Evolutionary conservation across 73 alveolate species (phyloP), one percentile per base, ranked within the genome.

Genomic region (Paramecium pentaurelia): DNA sequence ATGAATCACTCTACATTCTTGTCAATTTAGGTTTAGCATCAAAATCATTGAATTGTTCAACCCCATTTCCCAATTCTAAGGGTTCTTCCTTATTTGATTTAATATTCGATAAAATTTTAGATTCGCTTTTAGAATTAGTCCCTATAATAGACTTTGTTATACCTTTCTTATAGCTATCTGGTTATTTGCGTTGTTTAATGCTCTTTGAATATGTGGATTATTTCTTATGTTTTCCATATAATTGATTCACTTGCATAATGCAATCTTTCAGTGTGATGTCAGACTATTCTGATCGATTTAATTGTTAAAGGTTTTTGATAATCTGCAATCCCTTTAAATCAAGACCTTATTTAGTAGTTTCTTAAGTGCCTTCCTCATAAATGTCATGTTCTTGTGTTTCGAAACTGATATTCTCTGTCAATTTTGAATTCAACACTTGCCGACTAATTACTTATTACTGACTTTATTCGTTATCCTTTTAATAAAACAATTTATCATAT

Each of bases 391-490:
- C 77, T 10, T 80, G 36, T 0, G 77, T 80, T 47, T 42, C 71
- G n/a, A 32, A 80, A 49, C 91, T 80, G 9, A 80, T 47, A 49
- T 45, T 25, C 10, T 22, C 58, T 45, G 91, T 80, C 58, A 45
- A 80, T 80, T 80, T 80, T 80, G 91, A 80, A 80, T 80, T 80
- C 22, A 80, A 42, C 47, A 80, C 75, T 28, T 80, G 20, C n/a
- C 58, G 6, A 22, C 51, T 45, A 12, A 42, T 47, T 11, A 37
- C 54, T 73, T 73, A 20, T 38, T 80, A 20, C 9, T 80, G 25
- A 44, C 27, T 45, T 14, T 80, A 27, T 18, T 42, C 54, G 9
- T 25, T 3, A 27, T 45, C 47, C 51, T 80, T 80, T 38, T 80
- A 44, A 47, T 80, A 80, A 64, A 44, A 80, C 20, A 80, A 25